A percentile compares a stretch with the other conserved stretches of the same genome.
phyloP scores from a whole-genome alignment of 2,329 filamentous ascomycete genomes.

The Verticillium albo-atrum region DNA sequence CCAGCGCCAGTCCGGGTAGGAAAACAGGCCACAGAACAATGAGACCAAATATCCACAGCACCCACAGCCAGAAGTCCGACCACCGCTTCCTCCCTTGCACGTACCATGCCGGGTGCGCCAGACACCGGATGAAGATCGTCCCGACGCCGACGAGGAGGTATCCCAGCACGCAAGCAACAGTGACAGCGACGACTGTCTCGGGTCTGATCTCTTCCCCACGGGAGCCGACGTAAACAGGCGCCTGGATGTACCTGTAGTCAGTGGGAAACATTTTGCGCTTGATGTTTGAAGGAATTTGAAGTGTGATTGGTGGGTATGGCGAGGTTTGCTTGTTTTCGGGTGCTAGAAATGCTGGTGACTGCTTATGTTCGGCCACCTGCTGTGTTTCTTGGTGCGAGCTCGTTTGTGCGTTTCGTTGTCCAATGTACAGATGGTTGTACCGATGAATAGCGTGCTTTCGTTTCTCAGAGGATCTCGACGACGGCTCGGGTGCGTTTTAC shows the following conservation, averaged over 20 bases:
- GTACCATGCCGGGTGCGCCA: not conserved
- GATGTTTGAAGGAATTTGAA: no score
- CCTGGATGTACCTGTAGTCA: not conserved
- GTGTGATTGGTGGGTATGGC: no score
- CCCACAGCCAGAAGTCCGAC: not conserved
- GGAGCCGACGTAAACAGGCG: no score
- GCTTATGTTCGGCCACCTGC: no score
- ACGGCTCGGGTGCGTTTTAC: no score
- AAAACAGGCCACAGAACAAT: not conserved
- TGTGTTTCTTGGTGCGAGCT: no score
- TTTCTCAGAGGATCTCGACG: no score
- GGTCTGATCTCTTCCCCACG: not conserved
- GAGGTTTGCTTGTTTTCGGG: no score
- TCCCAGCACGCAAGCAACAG: not conserved
- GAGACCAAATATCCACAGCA: not conserved
- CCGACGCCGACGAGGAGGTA: not conserved
- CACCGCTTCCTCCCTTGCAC: not conserved
- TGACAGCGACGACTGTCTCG: not conserved
- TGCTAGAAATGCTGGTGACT: no score
- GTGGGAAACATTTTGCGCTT: not conserved
- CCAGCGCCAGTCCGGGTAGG: not conserved
- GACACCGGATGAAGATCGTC: not conserved
- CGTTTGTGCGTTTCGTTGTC: no score
- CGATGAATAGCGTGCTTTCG: no score
- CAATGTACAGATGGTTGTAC: no score